These are phyloP conservation scores for Anisogramma anomala DNA, from an alignment of 2,329 filamentous ascomycete species.

Conservation along the genomic window DNA sequence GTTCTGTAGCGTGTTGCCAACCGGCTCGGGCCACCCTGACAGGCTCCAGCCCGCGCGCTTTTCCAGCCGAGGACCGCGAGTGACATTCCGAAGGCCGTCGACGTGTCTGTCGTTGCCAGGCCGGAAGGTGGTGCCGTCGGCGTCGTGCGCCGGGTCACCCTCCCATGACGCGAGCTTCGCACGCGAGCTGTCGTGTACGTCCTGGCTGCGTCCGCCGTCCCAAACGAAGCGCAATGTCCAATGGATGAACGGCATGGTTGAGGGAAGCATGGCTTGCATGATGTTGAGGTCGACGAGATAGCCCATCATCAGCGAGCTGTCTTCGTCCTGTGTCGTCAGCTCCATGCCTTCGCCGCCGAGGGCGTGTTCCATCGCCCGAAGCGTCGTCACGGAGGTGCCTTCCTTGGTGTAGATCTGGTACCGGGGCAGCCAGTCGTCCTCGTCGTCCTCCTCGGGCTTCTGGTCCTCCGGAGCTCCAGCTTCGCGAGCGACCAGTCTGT, in stretches of 20 bases:
- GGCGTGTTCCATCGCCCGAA: not conserved
- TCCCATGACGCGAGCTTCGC: no score
- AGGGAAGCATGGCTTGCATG: conserved; percentile 5
- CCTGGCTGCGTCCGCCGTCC: not conserved
- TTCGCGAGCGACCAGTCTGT: conserved; percentile 2
- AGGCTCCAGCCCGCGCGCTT: no score
- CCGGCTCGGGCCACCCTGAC: no score
- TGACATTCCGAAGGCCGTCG: no score
- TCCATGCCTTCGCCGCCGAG: conserved; percentile 3
- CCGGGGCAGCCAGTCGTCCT: conserved; percentile 7
- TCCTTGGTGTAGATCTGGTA: conserved; percentile 2
- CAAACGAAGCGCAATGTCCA: conserved; percentile 2
- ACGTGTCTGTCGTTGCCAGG: not conserved
- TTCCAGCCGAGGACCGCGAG: no score
- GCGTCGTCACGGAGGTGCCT: not conserved
- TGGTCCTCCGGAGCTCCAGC: not conserved
- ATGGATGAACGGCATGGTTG: conserved; percentile 1
- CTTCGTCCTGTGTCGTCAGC: not conserved
- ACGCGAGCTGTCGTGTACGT: no score
- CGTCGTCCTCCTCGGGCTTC: conserved; percentile 5
- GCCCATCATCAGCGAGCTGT: not conserved
- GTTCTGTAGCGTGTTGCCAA: no score
- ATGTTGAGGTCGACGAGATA: conserved; percentile 8
- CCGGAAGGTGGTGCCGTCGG: no score
- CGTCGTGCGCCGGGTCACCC: no score